A percentile compares a stretch with the other conserved stretches of the same genome.
phyloP scores from a whole-genome alignment of 129 eudicot species.

The Flaveria linearis region DNA sequence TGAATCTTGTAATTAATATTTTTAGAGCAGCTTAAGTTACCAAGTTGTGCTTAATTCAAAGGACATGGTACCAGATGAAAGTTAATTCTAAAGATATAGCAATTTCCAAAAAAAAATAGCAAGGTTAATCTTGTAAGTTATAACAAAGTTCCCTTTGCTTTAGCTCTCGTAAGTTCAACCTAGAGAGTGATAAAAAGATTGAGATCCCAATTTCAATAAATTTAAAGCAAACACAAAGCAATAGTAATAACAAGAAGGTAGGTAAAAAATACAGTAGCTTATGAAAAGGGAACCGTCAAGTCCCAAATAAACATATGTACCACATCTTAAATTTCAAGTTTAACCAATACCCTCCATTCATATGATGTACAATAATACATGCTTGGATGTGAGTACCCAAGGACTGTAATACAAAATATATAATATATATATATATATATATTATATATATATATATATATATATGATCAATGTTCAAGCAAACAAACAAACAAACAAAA shows the following conservation, averaged over 20 bases:
- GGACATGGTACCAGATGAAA: neutral
- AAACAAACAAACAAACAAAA: neutral
- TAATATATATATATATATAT: too few relatives aligned
- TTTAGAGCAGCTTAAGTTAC: neutral
- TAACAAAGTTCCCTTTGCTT: neutral
- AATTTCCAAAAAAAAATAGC: neutral
- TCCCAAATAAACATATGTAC: neutral
- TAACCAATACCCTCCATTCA: neutral
- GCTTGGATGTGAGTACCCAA: neutral
- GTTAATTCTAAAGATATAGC: neutral
- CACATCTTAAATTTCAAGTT: neutral
- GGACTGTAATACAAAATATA: neutral
- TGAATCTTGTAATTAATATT: neutral
- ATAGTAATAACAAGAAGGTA: neutral
- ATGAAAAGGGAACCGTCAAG: neutral
- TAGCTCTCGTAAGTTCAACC: neutral
- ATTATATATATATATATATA: too few relatives aligned
- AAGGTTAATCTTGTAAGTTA: neutral
- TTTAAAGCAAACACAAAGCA: neutral
- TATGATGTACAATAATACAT: neutral
- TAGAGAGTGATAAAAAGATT: neutral
- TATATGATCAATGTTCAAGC: too few relatives aligned
- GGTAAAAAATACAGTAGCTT: neutral
- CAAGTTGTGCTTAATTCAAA: neutral
- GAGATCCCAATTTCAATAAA: neutral